Evolutionary conservation across 2,329 filamentous ascomycete species (phyloP), one percentile per base, ranked within the genome.

Genomic region (Phoma herbarum): DNA sequence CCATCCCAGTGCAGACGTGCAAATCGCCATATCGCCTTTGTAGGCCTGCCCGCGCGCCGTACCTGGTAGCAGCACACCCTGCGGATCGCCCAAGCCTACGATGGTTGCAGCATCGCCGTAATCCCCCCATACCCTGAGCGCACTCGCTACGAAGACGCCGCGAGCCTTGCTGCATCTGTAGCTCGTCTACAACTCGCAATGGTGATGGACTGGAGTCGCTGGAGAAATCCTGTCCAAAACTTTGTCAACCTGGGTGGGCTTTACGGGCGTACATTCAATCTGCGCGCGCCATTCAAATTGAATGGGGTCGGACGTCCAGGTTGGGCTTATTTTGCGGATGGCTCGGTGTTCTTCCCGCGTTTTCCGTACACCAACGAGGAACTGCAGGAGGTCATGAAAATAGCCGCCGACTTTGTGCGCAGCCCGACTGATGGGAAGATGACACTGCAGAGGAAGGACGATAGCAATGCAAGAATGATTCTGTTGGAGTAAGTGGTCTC

Each of bases 241-340:
- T 45, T 23, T 41, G 62, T 67, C 45, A 67, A 68, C 31, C 35
- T 70, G 42, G 61, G 62, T 25, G 37, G n/a, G 20, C 57, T 68
- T 4, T 63, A 65, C 31, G 43, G 18, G 1, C 31, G 16, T 9
- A 7, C 29, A 26, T 25, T 14, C 26, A 9, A n/a, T 20, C 2
- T 16, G 12, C 16, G n/a, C 16, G 4, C 16, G 33, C 6, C 2
- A 4, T 37, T 20, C 7, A 37, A 9, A 37, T 37, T n/a, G 5
- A 29, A 29, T 10, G 12, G 28, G n/a, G n/a, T n/a, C 12, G 28
- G 28, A 29, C 5, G 6, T 37, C 33, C 33, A 20, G 58, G 63
- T 14, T 67, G 64, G 61, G 68, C 61, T 4, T 71, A 67, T 23
- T 67, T 71, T 28, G 65, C 68, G 22, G 63, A 71, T 57, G 66